Evolutionary conservation across 176 grass and related monocot genomes (phyloP), one percentile per base, ranked within the genome.

Genomic region (Musa acuminata): DNA sequence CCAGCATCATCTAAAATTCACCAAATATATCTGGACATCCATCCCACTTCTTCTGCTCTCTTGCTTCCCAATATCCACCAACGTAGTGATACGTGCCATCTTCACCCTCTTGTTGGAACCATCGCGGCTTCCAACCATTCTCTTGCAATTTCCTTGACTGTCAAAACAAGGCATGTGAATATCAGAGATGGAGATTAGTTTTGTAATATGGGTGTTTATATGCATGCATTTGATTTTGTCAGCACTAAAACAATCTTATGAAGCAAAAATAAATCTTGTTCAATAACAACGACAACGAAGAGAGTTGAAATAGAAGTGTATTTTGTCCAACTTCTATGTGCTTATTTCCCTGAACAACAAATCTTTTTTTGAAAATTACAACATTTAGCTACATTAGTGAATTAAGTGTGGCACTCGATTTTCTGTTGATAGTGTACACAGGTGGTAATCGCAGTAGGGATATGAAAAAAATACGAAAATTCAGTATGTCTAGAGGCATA

Each of bases 61-160:
- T 85, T 79, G 90, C 78, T 85, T 92, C 90, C 90, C 90, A 92
- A 82, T 92, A 92, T 24, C 90, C 90, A 14, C 90, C 90, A 51
- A 76, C 83, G 69, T 85, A 92, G 12, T 66, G 72, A 53, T 87
- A 87, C 0, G 82, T 78, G 48, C 79, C 77, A 0, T 83, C 82
- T 72, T 79, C 50, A 0, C 17, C 0, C 2, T 84, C 79, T 72
- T 77, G 78, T 78, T 69, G 12, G 17, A 92, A 92, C 90, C 90
- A 92, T 72, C 58, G 74, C 6, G 90, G 84, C 22, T 84, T 83
- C 90, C 90, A 92, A 21, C 90, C 90, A 58, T 79, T 87, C 49
- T 89, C 87, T 78, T 92, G 87, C 72, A 92, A 80, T 78, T 87
- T 87, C 11, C 79, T 87, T 1, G 90, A 84, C 90, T 92, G 78